These are phyloP conservation scores for Trichoderma simmonsii DNA, from an alignment of 2,329 filamentous ascomycete species.

Conservation along the genomic window DNA sequence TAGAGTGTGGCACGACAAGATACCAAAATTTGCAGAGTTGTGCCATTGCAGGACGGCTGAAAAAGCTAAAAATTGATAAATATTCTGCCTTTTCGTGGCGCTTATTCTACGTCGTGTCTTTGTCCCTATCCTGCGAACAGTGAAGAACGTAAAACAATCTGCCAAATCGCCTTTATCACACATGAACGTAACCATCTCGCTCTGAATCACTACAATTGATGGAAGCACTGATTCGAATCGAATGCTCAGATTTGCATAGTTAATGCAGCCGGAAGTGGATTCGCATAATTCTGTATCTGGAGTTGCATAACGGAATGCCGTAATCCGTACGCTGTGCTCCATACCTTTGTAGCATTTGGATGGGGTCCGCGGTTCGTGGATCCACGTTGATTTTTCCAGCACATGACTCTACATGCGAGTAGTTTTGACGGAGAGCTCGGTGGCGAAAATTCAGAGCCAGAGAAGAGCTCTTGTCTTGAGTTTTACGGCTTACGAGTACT, in stretches of 20 bases:
- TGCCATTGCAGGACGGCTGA: neutral
- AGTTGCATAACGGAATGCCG: neutral
- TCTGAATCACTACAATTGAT: neutral
- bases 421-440: neutral
- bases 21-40: constrained; percentile 19
- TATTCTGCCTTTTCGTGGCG: neutral
- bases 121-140: neutral
- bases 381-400: neutral
- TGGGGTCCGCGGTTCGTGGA: neutral
- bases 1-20: constrained; percentile 16
- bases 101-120: neutral
- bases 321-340: neutral
- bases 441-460: neutral
- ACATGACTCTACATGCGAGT: constrained; percentile 3
- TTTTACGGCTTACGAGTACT: neutral
- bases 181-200: neutral
- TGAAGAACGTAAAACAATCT: neutral
- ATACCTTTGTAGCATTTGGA: neutral
- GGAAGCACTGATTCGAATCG: neutral
- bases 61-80: neutral
- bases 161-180: neutral
- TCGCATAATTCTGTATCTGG: neutral
- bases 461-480: neutral
- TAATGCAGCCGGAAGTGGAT: constrained; percentile 1
- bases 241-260: neutral